These are phyloP conservation scores for Mortierella sp. DNA, from an alignment of 371 early-diverging fungal species.

Conservation along the genomic window DNA sequence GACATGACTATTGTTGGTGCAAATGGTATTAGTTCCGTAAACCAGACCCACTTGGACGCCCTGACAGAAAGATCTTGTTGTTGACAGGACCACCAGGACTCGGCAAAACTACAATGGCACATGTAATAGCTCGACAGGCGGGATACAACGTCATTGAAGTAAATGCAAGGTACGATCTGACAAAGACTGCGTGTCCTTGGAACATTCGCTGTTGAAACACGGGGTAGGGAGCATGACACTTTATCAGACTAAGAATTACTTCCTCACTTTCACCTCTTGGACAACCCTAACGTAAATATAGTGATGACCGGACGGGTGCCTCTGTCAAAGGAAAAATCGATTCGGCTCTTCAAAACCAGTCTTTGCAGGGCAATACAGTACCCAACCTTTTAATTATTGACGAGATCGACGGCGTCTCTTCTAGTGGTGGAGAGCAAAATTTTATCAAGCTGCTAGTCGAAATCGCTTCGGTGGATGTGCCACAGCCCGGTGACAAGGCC, in stretches of 20 bases:
- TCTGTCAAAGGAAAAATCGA: constrained; percentile 77
- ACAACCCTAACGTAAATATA: constrained; percentile 40
- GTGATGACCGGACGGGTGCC: constrained; percentile 94
- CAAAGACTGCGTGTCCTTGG: background rate
- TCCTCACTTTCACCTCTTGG: constrained; percentile 4
- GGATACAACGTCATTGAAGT: constrained; percentile 95
- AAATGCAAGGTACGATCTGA: constrained; percentile 88
- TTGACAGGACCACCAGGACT: constrained; percentile 97
- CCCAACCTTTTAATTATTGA: constrained; percentile 94
- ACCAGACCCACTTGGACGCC: constrained; percentile 36
- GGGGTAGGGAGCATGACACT: background rate
- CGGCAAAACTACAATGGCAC: constrained; percentile 99
- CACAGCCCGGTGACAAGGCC: constrained; percentile 15
- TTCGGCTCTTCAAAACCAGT: constrained; percentile 81
- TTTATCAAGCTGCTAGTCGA: constrained; percentile 83
- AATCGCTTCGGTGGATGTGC: constrained; percentile 54
- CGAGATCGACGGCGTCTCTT: constrained; percentile 96
- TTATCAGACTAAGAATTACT: background rate
- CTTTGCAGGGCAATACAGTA: constrained; percentile 67
- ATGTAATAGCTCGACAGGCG: constrained; percentile 92
- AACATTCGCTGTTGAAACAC: background rate
- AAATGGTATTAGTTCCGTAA: constrained; percentile 32
- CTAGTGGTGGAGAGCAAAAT: constrained; percentile 76
- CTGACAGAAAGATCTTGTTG: constrained; percentile 77
- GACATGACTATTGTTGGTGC: too few relatives aligned